Evolutionary conservation across 108 stramenopile genomes (phyloP).

Genomic region (Nannochloropsis oceanica): DNA sequence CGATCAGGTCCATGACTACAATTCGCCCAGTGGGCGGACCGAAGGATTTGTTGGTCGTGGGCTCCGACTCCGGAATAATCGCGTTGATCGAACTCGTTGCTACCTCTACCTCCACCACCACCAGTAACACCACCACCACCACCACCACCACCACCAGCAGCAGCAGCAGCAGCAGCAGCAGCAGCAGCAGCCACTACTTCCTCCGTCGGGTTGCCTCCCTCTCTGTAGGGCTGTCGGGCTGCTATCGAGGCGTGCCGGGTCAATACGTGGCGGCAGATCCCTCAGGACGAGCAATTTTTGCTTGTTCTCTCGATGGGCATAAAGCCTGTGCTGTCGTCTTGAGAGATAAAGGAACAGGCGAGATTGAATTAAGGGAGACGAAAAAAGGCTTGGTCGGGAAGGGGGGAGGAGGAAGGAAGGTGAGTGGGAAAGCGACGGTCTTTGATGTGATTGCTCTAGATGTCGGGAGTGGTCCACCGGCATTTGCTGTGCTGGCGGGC

Average conservation of each 20-base stretch:
- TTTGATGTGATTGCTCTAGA: neutral
- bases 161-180: too few relatives aligned
- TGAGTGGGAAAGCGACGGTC: neutral
- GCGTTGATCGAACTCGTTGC: neutral
- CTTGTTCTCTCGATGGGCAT: neutral
- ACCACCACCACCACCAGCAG: neutral
- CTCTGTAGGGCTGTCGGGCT: neutral
- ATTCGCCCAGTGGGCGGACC: neutral
- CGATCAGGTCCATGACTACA: neutral
- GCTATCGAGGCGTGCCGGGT: neutral
- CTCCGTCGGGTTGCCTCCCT: neutral
- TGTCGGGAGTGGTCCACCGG: neutral
- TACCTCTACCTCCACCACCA: neutral
- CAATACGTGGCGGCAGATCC: neutral
- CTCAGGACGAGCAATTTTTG: neutral
- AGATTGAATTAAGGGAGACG: neutral
- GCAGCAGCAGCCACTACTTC: neutral
- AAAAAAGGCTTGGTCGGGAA: neutral
- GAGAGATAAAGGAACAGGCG: neutral
- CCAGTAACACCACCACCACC: neutral
- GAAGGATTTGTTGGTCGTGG: neutral
- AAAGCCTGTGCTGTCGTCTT: neutral
- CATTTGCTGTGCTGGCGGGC: neutral
- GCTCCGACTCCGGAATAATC: neutral
- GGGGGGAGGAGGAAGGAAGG: neutral